Conservation (phyloP, 805 yeast genomes). For the Candida easanensis region DNA sequence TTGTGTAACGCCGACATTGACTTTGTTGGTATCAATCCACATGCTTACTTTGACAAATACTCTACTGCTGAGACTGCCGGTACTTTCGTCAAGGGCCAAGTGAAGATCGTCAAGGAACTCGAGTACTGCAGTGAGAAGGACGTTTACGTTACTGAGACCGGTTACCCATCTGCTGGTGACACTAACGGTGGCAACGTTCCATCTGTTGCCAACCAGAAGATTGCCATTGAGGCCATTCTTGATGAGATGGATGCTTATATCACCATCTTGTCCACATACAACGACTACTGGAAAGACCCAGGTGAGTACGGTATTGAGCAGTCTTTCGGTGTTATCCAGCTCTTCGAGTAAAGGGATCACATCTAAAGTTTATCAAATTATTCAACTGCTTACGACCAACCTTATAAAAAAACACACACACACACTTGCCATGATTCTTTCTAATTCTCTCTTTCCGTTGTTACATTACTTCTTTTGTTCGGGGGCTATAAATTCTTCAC, state of each 20-base stretch:
- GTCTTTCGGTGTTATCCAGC: constrained; percentile 64
- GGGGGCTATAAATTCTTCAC: neutral
- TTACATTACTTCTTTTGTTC: constrained; percentile 1
- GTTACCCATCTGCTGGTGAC: constrained; percentile 77
- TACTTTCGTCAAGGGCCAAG: constrained; percentile 62
- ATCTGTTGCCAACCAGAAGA: constrained; percentile 56
- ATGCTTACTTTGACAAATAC: constrained; percentile 73
- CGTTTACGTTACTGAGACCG: constrained; percentile 78
- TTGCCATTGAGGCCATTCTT: constrained; percentile 65
- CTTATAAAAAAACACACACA: too few species aligned
- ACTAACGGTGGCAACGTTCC: constrained; percentile 77
- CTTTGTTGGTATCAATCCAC: constrained; percentile 82
- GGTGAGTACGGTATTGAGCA: constrained; percentile 87
- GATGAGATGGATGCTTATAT: constrained; percentile 54
- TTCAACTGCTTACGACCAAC: neutral
- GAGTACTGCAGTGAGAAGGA: constrained; percentile 51
- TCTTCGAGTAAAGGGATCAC: constrained; percentile 16
- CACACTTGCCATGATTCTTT: neutral
- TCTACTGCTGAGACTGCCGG: constrained; percentile 71
- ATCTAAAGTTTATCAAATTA: too few species aligned
- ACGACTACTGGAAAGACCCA: constrained; percentile 85
- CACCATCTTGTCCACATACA: constrained; percentile 73
- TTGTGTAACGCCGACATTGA: constrained; percentile 75
- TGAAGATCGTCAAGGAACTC: constrained; percentile 41
- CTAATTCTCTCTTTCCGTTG: neutral